Conservation (phyloP, 495 filamentous ascomycete species). For the Aspergillus wentii region DNA sequence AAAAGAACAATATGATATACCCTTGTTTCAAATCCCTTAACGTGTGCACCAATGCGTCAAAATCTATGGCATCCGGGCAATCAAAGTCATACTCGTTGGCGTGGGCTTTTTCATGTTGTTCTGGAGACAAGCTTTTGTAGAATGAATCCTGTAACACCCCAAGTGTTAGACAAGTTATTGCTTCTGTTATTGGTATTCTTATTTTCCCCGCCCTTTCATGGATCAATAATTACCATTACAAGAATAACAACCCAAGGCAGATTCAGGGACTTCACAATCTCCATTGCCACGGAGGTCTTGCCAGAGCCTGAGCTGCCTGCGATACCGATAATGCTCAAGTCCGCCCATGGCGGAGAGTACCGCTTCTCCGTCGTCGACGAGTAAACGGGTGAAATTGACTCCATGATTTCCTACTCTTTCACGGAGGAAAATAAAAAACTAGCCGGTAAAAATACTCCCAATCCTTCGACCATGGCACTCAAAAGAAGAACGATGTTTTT, state of each 20-base stretch:
- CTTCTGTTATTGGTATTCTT: background rate
- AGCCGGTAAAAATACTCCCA: background rate
- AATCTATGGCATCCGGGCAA: conserved; percentile 89
- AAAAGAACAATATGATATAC: conserved; percentile 46
- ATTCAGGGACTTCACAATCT: conserved; percentile 84
- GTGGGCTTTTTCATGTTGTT: conserved; percentile 73
- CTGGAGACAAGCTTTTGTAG: conserved; percentile 77
- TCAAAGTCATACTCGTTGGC: conserved; percentile 94
- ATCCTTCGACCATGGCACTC: background rate
- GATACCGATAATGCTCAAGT: conserved; percentile 91
- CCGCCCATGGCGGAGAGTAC: conserved; percentile 91
- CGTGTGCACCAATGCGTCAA: conserved; percentile 79
- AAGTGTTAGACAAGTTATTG: conserved; percentile 18
- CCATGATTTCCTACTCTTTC: conserved; percentile 23
- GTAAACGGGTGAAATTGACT: conserved; percentile 40
- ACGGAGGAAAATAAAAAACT: conserved; percentile 4
- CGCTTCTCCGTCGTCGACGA: conserved; percentile 48
- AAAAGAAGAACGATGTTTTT: background rate
- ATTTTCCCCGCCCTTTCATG: background rate
- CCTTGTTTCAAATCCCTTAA: conserved; percentile 83
- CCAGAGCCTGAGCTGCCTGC: conserved; percentile 95
- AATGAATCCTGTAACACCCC: conserved; percentile 72
- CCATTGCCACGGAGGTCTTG: conserved; percentile 91
- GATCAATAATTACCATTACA: conserved; percentile 66
- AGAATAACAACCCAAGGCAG: conserved; percentile 97